phyloP scores from a whole-genome alignment of 805 yeast species.

The Candida quercuum region DNA sequence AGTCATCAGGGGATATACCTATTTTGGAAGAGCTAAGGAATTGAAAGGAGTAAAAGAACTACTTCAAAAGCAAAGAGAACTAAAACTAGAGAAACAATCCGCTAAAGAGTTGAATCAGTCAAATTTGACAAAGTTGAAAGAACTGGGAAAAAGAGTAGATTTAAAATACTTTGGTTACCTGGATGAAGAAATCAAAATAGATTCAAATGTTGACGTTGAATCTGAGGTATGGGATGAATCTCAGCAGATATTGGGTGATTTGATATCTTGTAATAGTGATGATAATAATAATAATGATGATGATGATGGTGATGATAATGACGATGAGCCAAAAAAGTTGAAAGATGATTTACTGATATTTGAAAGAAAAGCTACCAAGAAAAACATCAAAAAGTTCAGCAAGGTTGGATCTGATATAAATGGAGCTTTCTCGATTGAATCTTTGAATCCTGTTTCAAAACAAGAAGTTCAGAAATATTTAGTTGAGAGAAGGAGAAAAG shows the following conservation, averaged over 20 bases:
- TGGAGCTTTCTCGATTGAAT: background rate
- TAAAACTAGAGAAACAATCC: slow-evolving; percentile 16
- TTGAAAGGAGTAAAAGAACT: slow-evolving; percentile 63
- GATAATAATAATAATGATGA: background rate
- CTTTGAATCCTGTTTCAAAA: slow-evolving; percentile 3
- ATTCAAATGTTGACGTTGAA: slow-evolving; percentile 1
- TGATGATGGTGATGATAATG: slow-evolving; percentile 5
- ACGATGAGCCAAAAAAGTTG: background rate
- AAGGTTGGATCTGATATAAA: background rate
- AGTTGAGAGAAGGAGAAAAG: slow-evolving; percentile 13
- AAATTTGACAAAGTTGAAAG: slow-evolving; percentile 20
- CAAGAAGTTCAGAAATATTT: slow-evolving; percentile 12
- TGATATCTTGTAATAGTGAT: slow-evolving; percentile 4
- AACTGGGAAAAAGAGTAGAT: slow-evolving; percentile 24
- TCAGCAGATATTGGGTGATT: slow-evolving; percentile 10
- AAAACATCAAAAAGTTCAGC: slow-evolving; percentile 8
- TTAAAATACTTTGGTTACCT: slow-evolving; percentile 39
- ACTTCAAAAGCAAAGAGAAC: slow-evolving; percentile 30
- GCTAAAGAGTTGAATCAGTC: too few relatives aligned
- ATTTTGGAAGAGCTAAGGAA: slow-evolving; percentile 81
- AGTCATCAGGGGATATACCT: slow-evolving; percentile 32
- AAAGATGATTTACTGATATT: slow-evolving; percentile 23
- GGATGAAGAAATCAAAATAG: slow-evolving; percentile 21
- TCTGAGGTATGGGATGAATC: slow-evolving; percentile 8
- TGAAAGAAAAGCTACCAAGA: slow-evolving; percentile 26